Percentiles rank a stretch among this genome's conserved stretches.
Evolutionary conservation across 2,329 filamentous ascomycete genomes (phyloP).

Genomic region (Colletotrichum karsti): DNA sequence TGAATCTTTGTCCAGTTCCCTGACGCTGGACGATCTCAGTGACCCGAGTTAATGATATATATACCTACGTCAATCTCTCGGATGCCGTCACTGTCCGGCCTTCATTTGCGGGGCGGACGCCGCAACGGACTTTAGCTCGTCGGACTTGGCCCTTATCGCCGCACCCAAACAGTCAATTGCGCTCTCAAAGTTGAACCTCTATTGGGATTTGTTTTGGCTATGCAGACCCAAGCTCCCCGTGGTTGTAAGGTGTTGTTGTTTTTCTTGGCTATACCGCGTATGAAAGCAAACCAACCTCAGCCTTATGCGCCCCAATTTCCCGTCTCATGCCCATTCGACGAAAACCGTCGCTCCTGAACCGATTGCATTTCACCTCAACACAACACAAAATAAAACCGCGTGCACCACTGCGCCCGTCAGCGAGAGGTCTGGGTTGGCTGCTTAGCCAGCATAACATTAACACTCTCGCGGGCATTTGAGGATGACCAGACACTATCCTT

Average conservation of each 20-base stretch:
- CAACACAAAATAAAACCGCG: not conserved
- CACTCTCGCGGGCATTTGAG: slow-evolving; percentile 68
- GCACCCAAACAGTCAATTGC: too few species aligned
- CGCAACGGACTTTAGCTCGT: not conserved
- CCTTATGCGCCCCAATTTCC: not conserved
- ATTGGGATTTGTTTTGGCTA: too few species aligned
- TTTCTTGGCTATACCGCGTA: not conserved
- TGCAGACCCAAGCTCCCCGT: too few species aligned
- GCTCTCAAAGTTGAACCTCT: too few species aligned
- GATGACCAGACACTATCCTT: slow-evolving; percentile 64
- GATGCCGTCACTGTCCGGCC: not conserved
- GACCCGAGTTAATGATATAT: too few species aligned
- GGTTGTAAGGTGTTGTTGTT: too few species aligned
- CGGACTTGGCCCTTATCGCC: not conserved
- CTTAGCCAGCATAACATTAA: slow-evolving; percentile 67
- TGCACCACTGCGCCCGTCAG: not conserved
- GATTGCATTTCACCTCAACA: not conserved
- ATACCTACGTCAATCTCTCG: too few species aligned
- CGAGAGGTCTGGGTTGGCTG: slow-evolving; percentile 42
- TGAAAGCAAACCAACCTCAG: not conserved
- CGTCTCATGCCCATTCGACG: not conserved
- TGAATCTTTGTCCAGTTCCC: too few species aligned
- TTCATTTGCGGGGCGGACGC: not conserved
- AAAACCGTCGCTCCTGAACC: not conserved
- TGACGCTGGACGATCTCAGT: too few species aligned